Evolutionary conservation across 176 grass and related monocot genomes (phyloP), one percentile per base, ranked within the genome.

Genomic region (Carex parvula): DNA sequence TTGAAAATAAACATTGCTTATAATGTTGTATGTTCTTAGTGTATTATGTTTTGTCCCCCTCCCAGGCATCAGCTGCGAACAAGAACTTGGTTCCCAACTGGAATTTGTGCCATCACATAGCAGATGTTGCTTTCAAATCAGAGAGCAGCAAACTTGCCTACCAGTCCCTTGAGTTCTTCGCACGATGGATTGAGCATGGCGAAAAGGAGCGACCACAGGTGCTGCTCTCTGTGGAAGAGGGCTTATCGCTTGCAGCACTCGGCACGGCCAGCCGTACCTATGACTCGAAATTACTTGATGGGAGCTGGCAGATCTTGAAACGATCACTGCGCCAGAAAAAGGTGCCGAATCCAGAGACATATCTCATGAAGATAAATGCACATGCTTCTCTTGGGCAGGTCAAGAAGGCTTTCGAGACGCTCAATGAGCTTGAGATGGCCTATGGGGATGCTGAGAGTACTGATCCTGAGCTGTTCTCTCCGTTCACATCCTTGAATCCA

Each of bases 331-430:
- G 88, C 30, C 83, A 91, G 70, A 95, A 99, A 80, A 95, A 85
- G 73, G 85, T 89, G 79, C 89, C 97, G 39, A 92, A 78, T 75
- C 88, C 93, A 85, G 93, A 92, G 85, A 41, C 87, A 65, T 99
- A 96, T 67, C 88, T 99, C 86, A 88, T 93, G 53, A 99, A 95
- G 88, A 99, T 99, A 85, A 93, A 88, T 87, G 93, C 97, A 60
- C 89, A 92, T 83, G 94, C 97, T 67, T 92, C 91, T 69, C 84
- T 96, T 61, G 97, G 93, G 44, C 91, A 99, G 64, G 89, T 99
- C 76, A 90, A 93, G 70, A 86, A 90, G 68, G 97, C 93, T 82
- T 96, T 99, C 80, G 84, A 84, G 62, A 92, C 91, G 15, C 79
- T 99, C 52, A 91, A 73, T 77, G 97, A 99, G 85, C 86, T 94